phyloP scores from a whole-genome alignment of 371 early-diverging fungal genomes.

The Apophysomyces ossiformis region DNA sequence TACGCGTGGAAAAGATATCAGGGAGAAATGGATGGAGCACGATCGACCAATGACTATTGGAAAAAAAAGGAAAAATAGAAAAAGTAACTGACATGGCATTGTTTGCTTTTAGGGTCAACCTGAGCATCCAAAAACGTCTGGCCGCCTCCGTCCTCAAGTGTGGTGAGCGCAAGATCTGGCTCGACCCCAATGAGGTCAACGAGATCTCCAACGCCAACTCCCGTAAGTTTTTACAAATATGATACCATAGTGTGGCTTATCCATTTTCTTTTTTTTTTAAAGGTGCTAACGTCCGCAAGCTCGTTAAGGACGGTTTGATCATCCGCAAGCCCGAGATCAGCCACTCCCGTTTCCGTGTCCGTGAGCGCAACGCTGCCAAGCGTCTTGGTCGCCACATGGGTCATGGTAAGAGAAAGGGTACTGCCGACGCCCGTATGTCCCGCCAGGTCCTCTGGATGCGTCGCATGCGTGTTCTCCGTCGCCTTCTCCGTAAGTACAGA shows the following conservation, averaged over 20 bases:
- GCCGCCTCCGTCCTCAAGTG: slow-evolving; percentile 98
- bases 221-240: slow-evolving; percentile 64
- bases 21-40: background rate
- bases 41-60: background rate
- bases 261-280: slow-evolving; percentile 11
- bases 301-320: slow-evolving; percentile 97
- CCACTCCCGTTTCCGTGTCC: slow-evolving; percentile 97
- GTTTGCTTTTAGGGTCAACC: slow-evolving; percentile 69
- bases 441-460: slow-evolving; percentile 98
- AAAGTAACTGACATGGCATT: background rate
- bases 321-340: slow-evolving; percentile 95
- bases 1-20: background rate
- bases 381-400: slow-evolving; percentile 99
- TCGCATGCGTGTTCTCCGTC: slow-evolving; percentile 98
- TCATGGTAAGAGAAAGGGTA: slow-evolving; percentile 98
- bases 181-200: slow-evolving; percentile 98
- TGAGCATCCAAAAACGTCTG: slow-evolving; percentile 92
- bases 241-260: background rate
- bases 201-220: slow-evolving; percentile 98
- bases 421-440: slow-evolving; percentile 99
- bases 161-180: slow-evolving; percentile 99
- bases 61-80: background rate
- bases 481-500: slow-evolving; percentile 97
- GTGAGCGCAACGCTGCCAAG: slow-evolving; percentile 94
- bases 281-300: slow-evolving; percentile 97